These are phyloP conservation scores for Panaeolus cyanescens DNA, from an alignment of 768 basidiomycete species.

Conservation along the genomic window DNA sequence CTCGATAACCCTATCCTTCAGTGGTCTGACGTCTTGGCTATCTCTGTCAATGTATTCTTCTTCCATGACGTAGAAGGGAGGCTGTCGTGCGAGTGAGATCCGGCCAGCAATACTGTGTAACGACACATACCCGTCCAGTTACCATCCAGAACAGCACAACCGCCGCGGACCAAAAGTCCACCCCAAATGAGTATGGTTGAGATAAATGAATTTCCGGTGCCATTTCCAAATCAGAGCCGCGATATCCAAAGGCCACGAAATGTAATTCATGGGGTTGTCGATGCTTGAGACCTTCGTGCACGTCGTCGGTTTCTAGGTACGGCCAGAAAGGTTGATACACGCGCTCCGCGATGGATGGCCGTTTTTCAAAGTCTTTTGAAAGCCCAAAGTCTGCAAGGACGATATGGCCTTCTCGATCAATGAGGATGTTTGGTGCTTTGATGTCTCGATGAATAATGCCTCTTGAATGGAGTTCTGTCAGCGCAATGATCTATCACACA, in stretches of 20 bases:
- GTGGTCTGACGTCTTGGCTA: constrained; percentile 16
- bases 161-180: constrained; percentile 81
- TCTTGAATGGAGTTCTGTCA: constrained; percentile 30
- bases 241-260: constrained; percentile 25
- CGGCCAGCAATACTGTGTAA: neutral
- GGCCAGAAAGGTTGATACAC: constrained; percentile 35
- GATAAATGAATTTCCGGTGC: constrained; percentile 30
- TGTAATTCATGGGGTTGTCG: constrained; percentile 24
- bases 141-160: constrained; percentile 75
- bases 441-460: constrained; percentile 36
- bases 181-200: constrained; percentile 29
- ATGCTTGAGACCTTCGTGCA: constrained; percentile 16
- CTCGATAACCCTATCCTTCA: constrained; percentile 20
- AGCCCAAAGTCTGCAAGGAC: constrained; percentile 34
- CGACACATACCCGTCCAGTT: constrained; percentile 46
- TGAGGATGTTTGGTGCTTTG: constrained; percentile 34
- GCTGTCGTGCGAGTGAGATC: constrained; percentile 19
- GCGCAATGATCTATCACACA: constrained; percentile 27
- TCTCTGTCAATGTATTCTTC: constrained; percentile 13
- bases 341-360: constrained; percentile 26
- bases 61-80: constrained; percentile 24
- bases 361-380: constrained; percentile 25
- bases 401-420: constrained; percentile 30
- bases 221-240: constrained; percentile 33
- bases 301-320: constrained; percentile 21